Base-by-base conservation (phyloP, 2,329 filamentous ascomycete species). In the Nigrospora oryzae region DNA sequence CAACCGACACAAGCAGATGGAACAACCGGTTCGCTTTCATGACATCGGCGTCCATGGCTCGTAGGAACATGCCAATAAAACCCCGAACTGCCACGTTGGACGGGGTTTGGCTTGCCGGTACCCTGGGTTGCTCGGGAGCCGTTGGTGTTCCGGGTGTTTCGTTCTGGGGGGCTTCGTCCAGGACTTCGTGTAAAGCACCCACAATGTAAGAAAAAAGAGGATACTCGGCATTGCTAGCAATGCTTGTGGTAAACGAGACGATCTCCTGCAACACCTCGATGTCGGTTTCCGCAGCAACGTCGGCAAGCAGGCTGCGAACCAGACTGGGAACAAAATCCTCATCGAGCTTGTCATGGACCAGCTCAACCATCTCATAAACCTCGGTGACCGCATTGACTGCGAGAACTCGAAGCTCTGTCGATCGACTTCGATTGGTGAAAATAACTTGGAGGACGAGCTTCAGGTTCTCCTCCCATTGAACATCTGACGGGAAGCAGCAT, bases 41-140 rank as follows among this genome's bases (percentile, higher is more conserved):
- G 8, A 77, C 75, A 44, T 86, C 81, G 30, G 67, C 69, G 51
- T 83, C 81, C 67, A 94, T 79, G 12, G 80, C 79, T 42, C 80
- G 76, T 51, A 90, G 77, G 61, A 95, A 95, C 42, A 94, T 81
- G 49, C 77, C 79, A 36, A 89, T 81, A 46, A 88, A 80, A 3
- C 83, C 85, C 46, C 74, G 78, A 0, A 83, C 76, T 38, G 87
- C 82, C 36, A 90, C 79, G 52, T 89, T 87, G 4, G 81, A 81
- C 1, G 78, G 74, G 19, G 81, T 84, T 52, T 74, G 66, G 39
- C 53, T 56, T n/a, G 46, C 46, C 33, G 49, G 47, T 13, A 53
- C 47, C n/a, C 52, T 55, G 5, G 49, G 53, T 10, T 63, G 60
- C 8, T 62, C 58, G 0, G 52, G 13, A 4, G 57, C 36, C n/a